A percentile compares a stretch with the other conserved stretches of the same genome.
Evolutionary conservation across 139 green algal genomes (phyloP).

Genomic region (Chlorella sp.): DNA sequence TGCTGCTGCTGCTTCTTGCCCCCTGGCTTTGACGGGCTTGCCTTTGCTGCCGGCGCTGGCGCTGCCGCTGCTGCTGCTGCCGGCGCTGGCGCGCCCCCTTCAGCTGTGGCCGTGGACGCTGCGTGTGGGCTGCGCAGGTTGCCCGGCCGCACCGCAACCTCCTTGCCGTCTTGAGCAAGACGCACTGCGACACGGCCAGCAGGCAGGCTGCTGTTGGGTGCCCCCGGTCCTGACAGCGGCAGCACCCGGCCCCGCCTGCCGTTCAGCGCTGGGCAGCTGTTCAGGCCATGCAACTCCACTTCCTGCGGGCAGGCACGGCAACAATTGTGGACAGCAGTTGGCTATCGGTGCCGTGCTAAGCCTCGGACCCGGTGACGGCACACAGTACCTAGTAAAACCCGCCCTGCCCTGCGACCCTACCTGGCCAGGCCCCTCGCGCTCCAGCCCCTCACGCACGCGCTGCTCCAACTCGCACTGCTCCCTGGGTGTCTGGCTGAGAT

Average conservation of each 20-base stretch:
- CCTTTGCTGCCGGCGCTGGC: not conserved
- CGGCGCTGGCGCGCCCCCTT: not conserved
- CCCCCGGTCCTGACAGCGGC: not conserved
- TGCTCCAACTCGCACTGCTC: slow-evolving; percentile 10
- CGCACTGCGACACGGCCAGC: not conserved
- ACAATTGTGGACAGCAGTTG: not conserved
- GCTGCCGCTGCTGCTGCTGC: not conserved
- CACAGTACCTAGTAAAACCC: not conserved
- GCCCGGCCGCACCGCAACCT: not conserved
- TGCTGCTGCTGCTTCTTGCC: not conserved
- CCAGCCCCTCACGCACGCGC: not conserved
- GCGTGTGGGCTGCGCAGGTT: slow-evolving; percentile 14
- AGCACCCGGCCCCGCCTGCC: slow-evolving; percentile 3
- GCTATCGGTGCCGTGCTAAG: too few relatives aligned
- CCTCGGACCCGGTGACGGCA: too few relatives aligned
- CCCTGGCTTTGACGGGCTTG: not conserved
- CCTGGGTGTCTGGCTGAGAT: slow-evolving; percentile 7
- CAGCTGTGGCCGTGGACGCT: not conserved
- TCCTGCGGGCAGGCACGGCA: not conserved
- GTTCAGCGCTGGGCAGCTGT: slow-evolving; percentile 7
- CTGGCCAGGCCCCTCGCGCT: not conserved
- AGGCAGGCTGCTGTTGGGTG: not conserved
- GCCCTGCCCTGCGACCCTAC: not conserved
- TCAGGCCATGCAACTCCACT: slow-evolving; percentile 1
- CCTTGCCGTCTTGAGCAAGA: not conserved